These are phyloP conservation scores for Dipodascus albidus DNA, from an alignment of 805 yeast genomes.

Conservation along the genomic window DNA sequence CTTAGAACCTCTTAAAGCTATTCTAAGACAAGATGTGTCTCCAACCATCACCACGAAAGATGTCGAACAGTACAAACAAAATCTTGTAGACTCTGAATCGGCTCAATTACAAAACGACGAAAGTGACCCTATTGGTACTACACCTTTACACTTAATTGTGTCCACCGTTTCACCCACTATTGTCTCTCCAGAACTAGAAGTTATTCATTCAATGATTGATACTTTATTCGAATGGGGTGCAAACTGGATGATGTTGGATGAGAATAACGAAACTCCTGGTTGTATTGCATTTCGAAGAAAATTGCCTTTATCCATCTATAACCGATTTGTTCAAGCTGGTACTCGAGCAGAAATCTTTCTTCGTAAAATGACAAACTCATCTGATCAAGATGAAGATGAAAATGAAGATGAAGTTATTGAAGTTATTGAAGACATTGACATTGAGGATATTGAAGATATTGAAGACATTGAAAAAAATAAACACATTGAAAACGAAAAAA, in stretches of 20 bases:
- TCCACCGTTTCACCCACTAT: slow-evolving; percentile 36
- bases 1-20: slow-evolving; percentile 27
- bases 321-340: slow-evolving; percentile 64
- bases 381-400: too few relatives aligned
- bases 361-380: slow-evolving; percentile 58
- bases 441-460: slow-evolving; percentile 12
- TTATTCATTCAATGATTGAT: slow-evolving; percentile 46
- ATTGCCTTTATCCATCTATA: slow-evolving; percentile 38
- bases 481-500: slow-evolving; percentile 12
- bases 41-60: slow-evolving; percentile 77
- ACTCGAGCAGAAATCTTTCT: slow-evolving; percentile 78
- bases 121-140: slow-evolving; percentile 38
- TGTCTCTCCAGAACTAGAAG: slow-evolving; percentile 30
- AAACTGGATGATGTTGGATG: slow-evolving; percentile 78
- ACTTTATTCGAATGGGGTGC: slow-evolving; percentile 75
- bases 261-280: slow-evolving; percentile 70
- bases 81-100: slow-evolving; percentile 7
- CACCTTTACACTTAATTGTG: slow-evolving; percentile 66
- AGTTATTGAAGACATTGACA: too few relatives aligned
- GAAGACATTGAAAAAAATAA: slow-evolving; percentile 13
- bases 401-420: slow-evolving; percentile 30
- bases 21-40: slow-evolving; percentile 57
- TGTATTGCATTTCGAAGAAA: slow-evolving; percentile 52
- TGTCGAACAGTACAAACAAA: slow-evolving; percentile 28
- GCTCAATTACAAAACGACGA: slow-evolving; percentile 7